Evolutionary conservation across 2,329 filamentous ascomycete species (phyloP), one percentile per base, ranked within the genome.

Genomic region (Fusarium temperatum): DNA sequence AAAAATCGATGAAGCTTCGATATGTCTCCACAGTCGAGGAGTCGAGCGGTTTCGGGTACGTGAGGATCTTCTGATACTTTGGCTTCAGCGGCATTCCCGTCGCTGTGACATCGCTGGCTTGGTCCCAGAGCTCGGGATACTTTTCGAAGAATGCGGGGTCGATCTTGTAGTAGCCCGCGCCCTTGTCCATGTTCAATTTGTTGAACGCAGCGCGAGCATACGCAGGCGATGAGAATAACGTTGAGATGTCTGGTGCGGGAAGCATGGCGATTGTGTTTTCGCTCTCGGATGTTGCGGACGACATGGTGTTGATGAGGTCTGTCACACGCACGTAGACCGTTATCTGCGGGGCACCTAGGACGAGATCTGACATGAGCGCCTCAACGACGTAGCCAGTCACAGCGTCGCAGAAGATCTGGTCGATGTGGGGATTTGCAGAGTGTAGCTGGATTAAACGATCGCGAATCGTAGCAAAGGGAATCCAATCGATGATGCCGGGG

Each of bases 391-490:
- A 81, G 5, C 75, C 78, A 9, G 74, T 81, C 11, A 81, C 80
- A 4, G 79, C 80, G 14, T 81, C 79, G 63, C 80, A 81, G 41
- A 81, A 81, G 3, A 81, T 81, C 6, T 80, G 74, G 24, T 81
- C 80, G 12, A 81, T 80, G 4, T 68, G 71, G 0, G 80, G 79
- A 7, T 81, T 81, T 20, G 79, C 80, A 2, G 80, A 72, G 44
- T 81, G 80, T 1, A 79, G 68, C 8, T 79, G 76, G 8, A 81
- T 81, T 0, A 80, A 61, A 0, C 74, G 71, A 35, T 81, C 79
- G 10, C 80, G 76, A 7, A 81, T 79, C 0, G 75, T 75, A 0
- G 79, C 72, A 20, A 81, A 81, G 1, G 80, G 80, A 3, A 80
- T 80, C 78, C 78, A 80, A 15, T 80, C 77, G 10, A 81, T 80